Base-by-base conservation (phyloP, 163 green algal genomes). In the Scenedesmus sp. region DNA sequence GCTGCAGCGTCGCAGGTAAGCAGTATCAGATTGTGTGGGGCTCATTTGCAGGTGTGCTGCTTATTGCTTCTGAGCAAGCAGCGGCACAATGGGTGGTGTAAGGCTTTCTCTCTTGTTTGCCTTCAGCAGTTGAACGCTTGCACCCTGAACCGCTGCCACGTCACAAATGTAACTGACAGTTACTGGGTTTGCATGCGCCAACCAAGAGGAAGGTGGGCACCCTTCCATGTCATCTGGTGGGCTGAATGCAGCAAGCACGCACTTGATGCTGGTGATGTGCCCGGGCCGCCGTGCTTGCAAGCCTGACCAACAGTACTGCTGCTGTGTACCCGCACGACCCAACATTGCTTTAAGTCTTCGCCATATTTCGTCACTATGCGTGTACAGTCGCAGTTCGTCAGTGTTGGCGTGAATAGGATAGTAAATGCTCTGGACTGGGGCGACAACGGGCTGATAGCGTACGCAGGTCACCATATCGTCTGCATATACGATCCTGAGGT, bases 331-430 rank as follows among this genome's bases (percentile, higher is more conserved):
- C 52, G 70, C 70, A 79, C 46, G 4, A 52, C 4, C 13, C 23
- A 79, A 3, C 46, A 2, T 5, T 79, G 5, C 70, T 23, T 79
- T 5, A 26, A 15, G 12, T 79, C 23, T 52, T 79, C 70, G 7
- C 20, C 7, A 2, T 52, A 52, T 23, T 52, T 79, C 70, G 10
- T 59, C 76, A 84, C 23, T 8, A 83, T 93, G 90, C 70, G 76
- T 15, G 52, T 93, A 1, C 57, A 55, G 34, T n/a, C 89, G 13
- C 64, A 57, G 1, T 96, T 97, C 82, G 83, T 97, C 0, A 95
- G 88, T 26, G 96, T 95, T 2, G 97, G 97, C 1, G 97, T 97
- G 79, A 99, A 99, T 82, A 94, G 97, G 4, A 90, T 96, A 1
- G 95, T 95, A 0, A 93, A 97, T 57, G 94, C 93, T 0, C 81